Conservation (phyloP, 179 eudicot genomes). For the Gypsophila paniculata region DNA sequence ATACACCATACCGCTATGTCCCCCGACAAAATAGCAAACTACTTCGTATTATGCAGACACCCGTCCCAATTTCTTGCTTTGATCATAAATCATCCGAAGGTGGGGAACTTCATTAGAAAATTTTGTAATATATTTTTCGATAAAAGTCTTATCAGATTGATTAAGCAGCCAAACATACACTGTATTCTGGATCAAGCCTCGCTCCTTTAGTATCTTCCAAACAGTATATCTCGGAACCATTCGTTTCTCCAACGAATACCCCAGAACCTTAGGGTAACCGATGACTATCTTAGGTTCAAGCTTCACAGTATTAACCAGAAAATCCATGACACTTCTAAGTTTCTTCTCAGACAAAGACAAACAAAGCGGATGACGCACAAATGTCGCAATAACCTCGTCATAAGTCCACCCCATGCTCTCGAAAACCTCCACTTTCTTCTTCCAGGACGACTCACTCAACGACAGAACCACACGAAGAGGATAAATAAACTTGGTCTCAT, state of each 20-base stretch:
- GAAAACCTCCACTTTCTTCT: constrained; percentile 11
- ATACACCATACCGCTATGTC: background rate
- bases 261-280: constrained; percentile 21
- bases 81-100: background rate
- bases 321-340: constrained; percentile 20
- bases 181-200: background rate
- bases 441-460: constrained; percentile 16
- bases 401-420: constrained; percentile 21
- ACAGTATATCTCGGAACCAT: constrained; percentile 15
- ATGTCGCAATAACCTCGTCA: constrained; percentile 12
- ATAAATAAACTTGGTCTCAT: constrained; percentile 7
- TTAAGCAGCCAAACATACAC: constrained; percentile 20
- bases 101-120: background rate
- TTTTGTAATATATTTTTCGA: constrained; percentile 11
- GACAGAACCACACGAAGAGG: constrained; percentile 9
- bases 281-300: constrained; percentile 10
- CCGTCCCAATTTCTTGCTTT: constrained; percentile 7
- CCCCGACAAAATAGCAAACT: background rate
- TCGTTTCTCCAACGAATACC: constrained; percentile 19
- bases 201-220: constrained; percentile 17
- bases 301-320: constrained; percentile 22
- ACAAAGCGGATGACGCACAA: constrained; percentile 13
- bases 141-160: constrained; percentile 7
- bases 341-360: constrained; percentile 23
- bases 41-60: background rate